Evolutionary conservation across 164 flowering plant genomes (phyloP).

Genomic region (Echeveria elegans): DNA sequence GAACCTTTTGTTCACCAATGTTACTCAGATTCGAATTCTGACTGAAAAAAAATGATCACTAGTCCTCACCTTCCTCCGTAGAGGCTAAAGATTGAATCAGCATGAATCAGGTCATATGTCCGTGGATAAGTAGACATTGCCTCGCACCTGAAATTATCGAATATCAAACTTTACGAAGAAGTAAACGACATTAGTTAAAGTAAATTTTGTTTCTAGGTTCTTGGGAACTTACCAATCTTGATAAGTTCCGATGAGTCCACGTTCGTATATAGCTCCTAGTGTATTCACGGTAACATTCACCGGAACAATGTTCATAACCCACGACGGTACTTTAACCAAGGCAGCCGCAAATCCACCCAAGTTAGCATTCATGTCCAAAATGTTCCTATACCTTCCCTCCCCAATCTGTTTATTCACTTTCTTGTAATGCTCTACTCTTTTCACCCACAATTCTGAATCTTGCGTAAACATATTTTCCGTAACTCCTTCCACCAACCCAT

Average conservation of each 20-base stretch:
- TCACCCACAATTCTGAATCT: constrained; percentile 61
- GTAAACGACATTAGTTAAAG: not conserved
- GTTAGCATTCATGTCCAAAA: constrained; percentile 84
- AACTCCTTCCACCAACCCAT: constrained; percentile 43
- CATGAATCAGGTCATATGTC: constrained; percentile 57
- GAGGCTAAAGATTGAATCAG: constrained; percentile 44
- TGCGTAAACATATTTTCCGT: constrained; percentile 37
- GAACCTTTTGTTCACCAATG: too few species aligned
- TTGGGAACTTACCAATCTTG: constrained; percentile 57
- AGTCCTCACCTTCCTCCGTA: constrained; percentile 51
- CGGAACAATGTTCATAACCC: constrained; percentile 90
- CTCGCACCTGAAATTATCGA: constrained; percentile 51
- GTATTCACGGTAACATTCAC: constrained; percentile 46
- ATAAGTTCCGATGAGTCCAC: constrained; percentile 84
- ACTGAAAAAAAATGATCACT: too few species aligned
- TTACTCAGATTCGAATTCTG: too few species aligned
- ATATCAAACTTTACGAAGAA: not conserved
- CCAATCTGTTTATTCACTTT: constrained; percentile 39
- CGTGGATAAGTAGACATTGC: constrained; percentile 87
- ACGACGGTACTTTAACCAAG: constrained; percentile 53
- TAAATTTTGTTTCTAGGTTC: not conserved
- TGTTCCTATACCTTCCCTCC: constrained; percentile 63
- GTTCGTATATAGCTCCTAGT: constrained; percentile 66
- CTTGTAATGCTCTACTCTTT: constrained; percentile 62
- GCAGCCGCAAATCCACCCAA: constrained; percentile 98